Evolutionary conservation across 2,329 filamentous ascomycete genomes (phyloP).

Genomic region (Seiridium cupressi): DNA sequence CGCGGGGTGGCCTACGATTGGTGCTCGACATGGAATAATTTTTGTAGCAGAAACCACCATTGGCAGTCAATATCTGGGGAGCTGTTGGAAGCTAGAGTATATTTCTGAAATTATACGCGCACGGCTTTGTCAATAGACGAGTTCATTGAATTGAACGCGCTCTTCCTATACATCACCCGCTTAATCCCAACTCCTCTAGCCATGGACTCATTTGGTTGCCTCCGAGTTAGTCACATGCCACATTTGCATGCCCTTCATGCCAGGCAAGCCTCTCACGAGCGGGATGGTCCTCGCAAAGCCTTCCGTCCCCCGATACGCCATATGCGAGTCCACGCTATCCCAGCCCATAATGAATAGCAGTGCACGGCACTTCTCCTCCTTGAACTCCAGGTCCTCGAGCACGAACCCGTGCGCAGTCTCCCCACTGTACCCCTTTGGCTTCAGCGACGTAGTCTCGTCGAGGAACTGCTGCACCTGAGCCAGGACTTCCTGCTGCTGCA

Average conservation of each 20-base stretch:
- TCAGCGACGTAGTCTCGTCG: background rate
- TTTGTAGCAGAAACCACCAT: too few relatives aligned
- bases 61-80: too few relatives aligned
- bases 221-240: conserved; percentile 2
- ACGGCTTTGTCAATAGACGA: too few relatives aligned
- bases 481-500: conserved; percentile 1
- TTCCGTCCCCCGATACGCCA: conserved; percentile 13
- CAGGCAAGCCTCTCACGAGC: conserved; percentile 11
- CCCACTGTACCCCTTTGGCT: conserved; percentile 11
- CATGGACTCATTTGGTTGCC: background rate
- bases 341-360: conserved; percentile 19
- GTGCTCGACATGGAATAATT: too few relatives aligned
- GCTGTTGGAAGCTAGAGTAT: too few relatives aligned
- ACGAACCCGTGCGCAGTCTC: conserved; percentile 18
- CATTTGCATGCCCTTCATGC: conserved; percentile 5
- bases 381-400: conserved; percentile 14
- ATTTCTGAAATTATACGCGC: too few relatives aligned
- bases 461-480: conserved; percentile 9
- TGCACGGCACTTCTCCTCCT: conserved; percentile 14
- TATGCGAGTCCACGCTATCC: conserved; percentile 16
- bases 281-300: conserved; percentile 13
- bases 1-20: too few relatives aligned
- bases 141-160: too few relatives aligned
- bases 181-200: too few relatives aligned
- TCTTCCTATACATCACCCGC: too few relatives aligned